These are phyloP conservation scores for Ramaria rubella DNA, from an alignment of 768 basidiomycete species.

Conservation along the genomic window DNA sequence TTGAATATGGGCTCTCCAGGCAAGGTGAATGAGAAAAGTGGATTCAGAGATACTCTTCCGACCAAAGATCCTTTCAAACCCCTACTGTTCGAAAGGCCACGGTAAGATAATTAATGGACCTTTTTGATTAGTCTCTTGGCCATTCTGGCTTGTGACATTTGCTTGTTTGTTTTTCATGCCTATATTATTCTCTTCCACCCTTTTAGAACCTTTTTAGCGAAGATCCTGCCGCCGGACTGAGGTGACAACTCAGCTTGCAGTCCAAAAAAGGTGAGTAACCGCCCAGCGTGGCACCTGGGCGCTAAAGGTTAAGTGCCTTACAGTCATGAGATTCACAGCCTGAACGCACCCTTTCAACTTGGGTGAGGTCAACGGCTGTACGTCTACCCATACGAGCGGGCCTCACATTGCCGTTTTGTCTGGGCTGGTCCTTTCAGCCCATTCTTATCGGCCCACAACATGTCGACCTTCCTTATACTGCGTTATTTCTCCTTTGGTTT, in stretches of 20 bases:
- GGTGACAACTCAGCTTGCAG: background rate
- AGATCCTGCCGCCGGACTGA: background rate
- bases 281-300: background rate
- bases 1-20: no score
- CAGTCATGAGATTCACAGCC: background rate
- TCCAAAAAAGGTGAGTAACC: background rate
- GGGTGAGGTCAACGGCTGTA: background rate
- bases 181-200: background rate
- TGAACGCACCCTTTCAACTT: background rate
- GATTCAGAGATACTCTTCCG: background rate
- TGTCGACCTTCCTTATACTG: conserved; percentile 43
- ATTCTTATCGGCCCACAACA: conserved; percentile 30
- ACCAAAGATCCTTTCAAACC: background rate
- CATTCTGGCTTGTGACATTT: no score
- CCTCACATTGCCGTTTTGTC: conserved; percentile 2
- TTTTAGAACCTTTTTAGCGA: background rate
- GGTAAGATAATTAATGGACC: background rate
- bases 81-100: background rate
- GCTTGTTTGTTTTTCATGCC: background rate
- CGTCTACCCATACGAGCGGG: conserved; percentile 1
- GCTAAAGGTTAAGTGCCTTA: background rate
- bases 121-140: no score
- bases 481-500: conserved; percentile 60
- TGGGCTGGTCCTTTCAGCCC: conserved; percentile 14
- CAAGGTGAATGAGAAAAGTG: background rate